Conservation (phyloP, 2,329 filamentous ascomycete species). For the Microcyclospora tardicrescens region DNA sequence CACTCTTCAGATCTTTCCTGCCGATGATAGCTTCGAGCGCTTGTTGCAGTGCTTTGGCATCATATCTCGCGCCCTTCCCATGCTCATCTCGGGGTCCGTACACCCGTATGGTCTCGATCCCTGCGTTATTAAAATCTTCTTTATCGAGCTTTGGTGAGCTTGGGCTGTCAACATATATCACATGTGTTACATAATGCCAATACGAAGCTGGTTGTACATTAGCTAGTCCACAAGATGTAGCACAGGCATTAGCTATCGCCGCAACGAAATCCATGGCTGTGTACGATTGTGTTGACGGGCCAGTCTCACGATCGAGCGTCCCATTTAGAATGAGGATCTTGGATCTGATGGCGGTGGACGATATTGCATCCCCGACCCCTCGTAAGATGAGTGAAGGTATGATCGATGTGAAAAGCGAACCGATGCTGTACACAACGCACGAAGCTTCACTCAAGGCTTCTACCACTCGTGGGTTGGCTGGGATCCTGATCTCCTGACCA, state of each 20-base stretch:
- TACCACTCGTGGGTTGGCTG: slow-evolving; percentile 69
- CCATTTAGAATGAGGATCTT: slow-evolving; percentile 83
- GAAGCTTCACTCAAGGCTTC: slow-evolving; percentile 51
- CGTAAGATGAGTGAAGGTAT: slow-evolving; percentile 69
- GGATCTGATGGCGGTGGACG: slow-evolving; percentile 40
- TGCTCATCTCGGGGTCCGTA: slow-evolving; percentile 55
- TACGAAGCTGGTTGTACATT: slow-evolving; percentile 34
- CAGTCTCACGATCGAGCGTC: slow-evolving; percentile 73
- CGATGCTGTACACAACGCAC: slow-evolving; percentile 79
- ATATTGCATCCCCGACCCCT: slow-evolving; percentile 54
- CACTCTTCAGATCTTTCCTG: slow-evolving; percentile 41
- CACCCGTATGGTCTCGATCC: slow-evolving; percentile 64
- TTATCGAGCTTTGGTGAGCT: slow-evolving; percentile 59
- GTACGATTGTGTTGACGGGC: slow-evolving; percentile 51
- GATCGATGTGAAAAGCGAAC: slow-evolving; percentile 83
- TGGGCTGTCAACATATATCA: slow-evolving; percentile 64
- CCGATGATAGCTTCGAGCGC: slow-evolving; percentile 69
- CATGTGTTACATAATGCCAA: slow-evolving; percentile 63
- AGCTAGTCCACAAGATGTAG: slow-evolving; percentile 45
- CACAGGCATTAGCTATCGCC: slow-evolving; percentile 63
- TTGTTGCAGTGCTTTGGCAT: slow-evolving; percentile 59
- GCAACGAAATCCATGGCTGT: slow-evolving; percentile 69
- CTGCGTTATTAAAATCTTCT: slow-evolving; percentile 47
- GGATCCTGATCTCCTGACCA: slow-evolving; percentile 83
- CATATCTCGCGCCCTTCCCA: slow-evolving; percentile 52